Conservation (phyloP, 2,329 filamentous ascomycete species). For the Fusarium sambucinum region DNA sequence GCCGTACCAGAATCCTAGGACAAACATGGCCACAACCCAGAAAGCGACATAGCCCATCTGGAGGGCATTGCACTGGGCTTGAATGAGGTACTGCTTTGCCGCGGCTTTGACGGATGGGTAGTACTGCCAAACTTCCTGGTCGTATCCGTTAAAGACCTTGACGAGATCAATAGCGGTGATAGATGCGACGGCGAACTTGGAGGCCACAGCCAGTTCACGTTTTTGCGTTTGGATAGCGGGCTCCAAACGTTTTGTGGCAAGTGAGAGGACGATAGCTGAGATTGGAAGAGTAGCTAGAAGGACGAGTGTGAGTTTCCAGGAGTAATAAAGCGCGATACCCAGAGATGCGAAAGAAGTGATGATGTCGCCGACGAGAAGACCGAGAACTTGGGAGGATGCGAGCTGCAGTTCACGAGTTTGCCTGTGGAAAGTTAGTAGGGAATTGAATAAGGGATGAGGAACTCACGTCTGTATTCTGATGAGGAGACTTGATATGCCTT, state of each 20-base stretch:
- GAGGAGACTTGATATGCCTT: constrained; percentile 79
- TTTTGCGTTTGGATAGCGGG: constrained; percentile 77
- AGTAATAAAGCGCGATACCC: constrained; percentile 79
- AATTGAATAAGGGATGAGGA: rapidly evolving
- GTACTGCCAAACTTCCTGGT: constrained; percentile 77
- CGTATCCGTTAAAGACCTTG: constrained; percentile 85
- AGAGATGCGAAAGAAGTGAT: constrained; percentile 76
- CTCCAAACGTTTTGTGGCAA: constrained; percentile 72
- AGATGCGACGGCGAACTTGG: constrained; percentile 77
- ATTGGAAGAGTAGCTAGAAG: constrained; percentile 80
- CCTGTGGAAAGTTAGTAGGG: constrained; percentile 58
- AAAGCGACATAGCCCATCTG: constrained; percentile 81
- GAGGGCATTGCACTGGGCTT: constrained; percentile 75
- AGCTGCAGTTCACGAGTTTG: constrained; percentile 85
- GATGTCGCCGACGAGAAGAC: constrained; percentile 73
- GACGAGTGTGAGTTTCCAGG: constrained; percentile 86
- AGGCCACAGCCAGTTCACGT: constrained; percentile 73
- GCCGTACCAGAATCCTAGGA: constrained; percentile 92
- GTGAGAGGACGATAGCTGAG: constrained; percentile 69
- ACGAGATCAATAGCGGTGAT: constrained; percentile 84
- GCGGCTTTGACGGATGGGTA: constrained; percentile 66
- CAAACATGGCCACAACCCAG: constrained; percentile 82
- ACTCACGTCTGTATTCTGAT: constrained; percentile 79
- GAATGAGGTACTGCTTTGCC: constrained; percentile 72
- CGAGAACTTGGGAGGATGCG: constrained; percentile 83